These are phyloP conservation scores for Salicornia ramosissima DNA, from an alignment of 148 eudicot genomes.

Conservation along the genomic window DNA sequence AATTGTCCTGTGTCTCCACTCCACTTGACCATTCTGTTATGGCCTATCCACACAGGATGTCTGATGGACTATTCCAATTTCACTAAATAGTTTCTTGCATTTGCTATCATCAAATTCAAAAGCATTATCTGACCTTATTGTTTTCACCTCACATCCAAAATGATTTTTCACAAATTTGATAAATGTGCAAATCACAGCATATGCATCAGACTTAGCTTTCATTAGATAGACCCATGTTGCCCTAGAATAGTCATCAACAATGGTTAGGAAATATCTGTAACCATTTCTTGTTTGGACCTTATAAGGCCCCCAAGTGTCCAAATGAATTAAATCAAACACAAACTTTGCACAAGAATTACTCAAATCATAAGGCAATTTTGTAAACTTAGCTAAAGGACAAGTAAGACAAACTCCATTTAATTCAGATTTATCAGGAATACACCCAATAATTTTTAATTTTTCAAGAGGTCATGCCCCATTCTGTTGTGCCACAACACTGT, in stretches of 20 bases:
- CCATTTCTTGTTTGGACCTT: background rate
- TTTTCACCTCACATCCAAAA: background rate
- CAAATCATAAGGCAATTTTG: background rate
- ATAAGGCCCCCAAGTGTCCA: background rate
- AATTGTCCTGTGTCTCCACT: background rate
- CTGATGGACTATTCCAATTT: background rate
- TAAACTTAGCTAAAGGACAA: background rate
- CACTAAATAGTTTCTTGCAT: background rate
- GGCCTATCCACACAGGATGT: background rate
- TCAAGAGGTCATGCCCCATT: background rate
- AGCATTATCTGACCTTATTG: background rate
- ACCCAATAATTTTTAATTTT: too few relatives aligned
- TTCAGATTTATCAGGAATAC: background rate
- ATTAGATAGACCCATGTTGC: background rate
- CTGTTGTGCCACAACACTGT: background rate
- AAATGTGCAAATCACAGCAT: background rate
- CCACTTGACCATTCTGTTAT: background rate
- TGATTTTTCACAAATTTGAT: background rate
- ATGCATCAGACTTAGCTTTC: background rate
- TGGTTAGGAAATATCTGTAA: background rate
- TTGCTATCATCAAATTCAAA: background rate
- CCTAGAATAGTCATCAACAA: background rate
- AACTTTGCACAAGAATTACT: background rate
- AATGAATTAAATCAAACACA: background rate
- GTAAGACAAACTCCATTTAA: background rate